These are phyloP conservation scores for Microsporum canis DNA, from an alignment of 2,329 filamentous ascomycete species.

Conservation along the genomic window DNA sequence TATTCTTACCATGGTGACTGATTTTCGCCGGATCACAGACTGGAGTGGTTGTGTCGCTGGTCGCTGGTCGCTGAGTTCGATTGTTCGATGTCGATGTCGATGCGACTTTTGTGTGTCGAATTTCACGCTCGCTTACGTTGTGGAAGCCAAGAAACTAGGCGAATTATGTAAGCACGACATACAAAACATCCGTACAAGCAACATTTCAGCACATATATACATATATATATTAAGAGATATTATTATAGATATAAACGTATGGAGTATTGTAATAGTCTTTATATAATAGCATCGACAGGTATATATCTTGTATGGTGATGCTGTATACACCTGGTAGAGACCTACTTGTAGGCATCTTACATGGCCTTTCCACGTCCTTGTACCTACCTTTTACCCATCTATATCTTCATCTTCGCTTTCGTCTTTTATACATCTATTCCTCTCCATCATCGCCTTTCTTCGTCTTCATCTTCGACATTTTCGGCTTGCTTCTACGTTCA, in stretches of 20 bases:
- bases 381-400: no score
- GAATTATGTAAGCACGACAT: constrained; percentile 15
- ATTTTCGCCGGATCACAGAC: constrained; percentile 34
- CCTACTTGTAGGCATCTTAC: no score
- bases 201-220: not conserved
- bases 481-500: not conserved
- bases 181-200: constrained; percentile 18
- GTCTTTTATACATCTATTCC: no score
- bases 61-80: constrained; percentile 26
- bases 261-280: no score
- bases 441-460: not conserved
- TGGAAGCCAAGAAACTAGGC: constrained; percentile 20
- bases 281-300: no score
- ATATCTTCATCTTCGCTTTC: no score
- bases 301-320: no score
- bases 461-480: not conserved
- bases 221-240: no score
- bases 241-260: no score
- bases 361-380: no score
- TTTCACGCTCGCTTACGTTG: constrained; percentile 7
- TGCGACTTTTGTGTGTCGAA: constrained; percentile 3
- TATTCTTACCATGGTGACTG: constrained; percentile 39
- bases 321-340: no score
- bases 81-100: constrained; percentile 26
- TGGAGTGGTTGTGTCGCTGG: constrained; percentile 11